phyloP scores from a whole-genome alignment of 371 early-diverging fungal genomes.

The Lichtheimia ornata region DNA sequence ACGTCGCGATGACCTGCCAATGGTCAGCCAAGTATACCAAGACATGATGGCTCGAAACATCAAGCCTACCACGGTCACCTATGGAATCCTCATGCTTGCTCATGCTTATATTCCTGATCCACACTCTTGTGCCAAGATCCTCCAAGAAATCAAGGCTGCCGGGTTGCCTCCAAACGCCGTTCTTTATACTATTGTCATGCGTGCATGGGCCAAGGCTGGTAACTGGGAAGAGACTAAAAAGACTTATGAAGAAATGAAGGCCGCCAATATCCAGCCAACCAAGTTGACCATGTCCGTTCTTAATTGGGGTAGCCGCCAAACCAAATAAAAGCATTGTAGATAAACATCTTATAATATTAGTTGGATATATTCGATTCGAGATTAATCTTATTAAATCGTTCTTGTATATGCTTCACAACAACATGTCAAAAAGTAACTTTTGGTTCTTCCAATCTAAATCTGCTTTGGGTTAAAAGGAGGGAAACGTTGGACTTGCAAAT shows the following conservation, averaged over 20 bases:
- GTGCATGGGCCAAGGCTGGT: slow-evolving; percentile 48
- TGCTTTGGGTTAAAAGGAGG: no score
- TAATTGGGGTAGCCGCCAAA: slow-evolving; percentile 30
- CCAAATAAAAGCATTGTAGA: slow-evolving; percentile 26
- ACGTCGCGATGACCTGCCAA: slow-evolving; percentile 32
- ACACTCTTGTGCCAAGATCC: slow-evolving; percentile 32
- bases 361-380: no score
- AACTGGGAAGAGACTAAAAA: slow-evolving; percentile 36
- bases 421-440: no score
- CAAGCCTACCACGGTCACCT: slow-evolving; percentile 43
- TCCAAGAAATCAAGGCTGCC: slow-evolving; percentile 28
- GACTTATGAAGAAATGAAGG: slow-evolving; percentile 42
- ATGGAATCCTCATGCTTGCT: slow-evolving; percentile 45
- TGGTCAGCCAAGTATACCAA: slow-evolving; percentile 42
- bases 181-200: slow-evolving; percentile 47
- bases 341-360: no score
- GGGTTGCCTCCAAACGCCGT: slow-evolving; percentile 34
- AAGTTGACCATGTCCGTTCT: slow-evolving; percentile 42
- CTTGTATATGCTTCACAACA: no score
- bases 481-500: no score
- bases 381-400: no score
- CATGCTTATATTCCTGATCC: slow-evolving; percentile 50
- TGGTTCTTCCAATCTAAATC: no score
- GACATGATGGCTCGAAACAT: slow-evolving; percentile 39
- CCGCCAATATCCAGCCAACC: slow-evolving; percentile 34